phyloP scores from a whole-genome alignment of 208 protist genomes.

The Trypanosoma vivax region DNA sequence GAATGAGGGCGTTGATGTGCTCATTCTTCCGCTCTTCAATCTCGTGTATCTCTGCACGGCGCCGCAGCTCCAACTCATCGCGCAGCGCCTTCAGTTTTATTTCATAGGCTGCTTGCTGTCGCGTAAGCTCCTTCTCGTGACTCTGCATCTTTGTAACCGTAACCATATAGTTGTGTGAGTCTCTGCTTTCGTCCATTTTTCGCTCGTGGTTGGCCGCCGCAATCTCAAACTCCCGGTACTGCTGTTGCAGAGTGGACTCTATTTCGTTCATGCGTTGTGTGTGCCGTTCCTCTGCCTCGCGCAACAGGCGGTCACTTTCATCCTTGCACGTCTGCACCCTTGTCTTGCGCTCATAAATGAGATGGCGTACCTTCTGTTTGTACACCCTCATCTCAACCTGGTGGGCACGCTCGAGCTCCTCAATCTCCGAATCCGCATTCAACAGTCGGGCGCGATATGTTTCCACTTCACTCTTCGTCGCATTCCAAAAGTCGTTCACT shows the following conservation, averaged over 20 bases:
- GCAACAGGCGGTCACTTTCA: conserved; percentile 82
- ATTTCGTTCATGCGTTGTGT: conserved; percentile 68
- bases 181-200: conserved; percentile 74
- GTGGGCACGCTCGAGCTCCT: conserved; percentile 92
- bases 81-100: conserved; percentile 83
- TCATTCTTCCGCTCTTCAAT: conserved; percentile 94
- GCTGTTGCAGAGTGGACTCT: conserved; percentile 48
- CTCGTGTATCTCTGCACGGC: conserved; percentile 92
- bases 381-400: conserved; percentile 96
- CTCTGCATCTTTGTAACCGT: conserved; percentile 81
- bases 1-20: conserved; percentile 95
- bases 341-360: conserved; percentile 93
- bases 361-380: conserved; percentile 96
- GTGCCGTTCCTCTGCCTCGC: conserved; percentile 78
- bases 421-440: conserved; percentile 90
- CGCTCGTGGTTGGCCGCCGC: conserved; percentile 73
- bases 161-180: conserved; percentile 86
- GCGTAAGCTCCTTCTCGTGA: conserved; percentile 78
- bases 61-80: conserved; percentile 89
- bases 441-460: conserved; percentile 57
- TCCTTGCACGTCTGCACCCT: conserved; percentile 87
- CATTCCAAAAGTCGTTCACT: conserved; percentile 90
- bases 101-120: conserved; percentile 83
- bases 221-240: conserved; percentile 43
- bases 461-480: conserved; percentile 90